Evolutionary conservation across 2,329 filamentous ascomycete genomes (phyloP), one percentile per base, ranked within the genome.

Genomic region (Hypoxylon rubiginosum): DNA sequence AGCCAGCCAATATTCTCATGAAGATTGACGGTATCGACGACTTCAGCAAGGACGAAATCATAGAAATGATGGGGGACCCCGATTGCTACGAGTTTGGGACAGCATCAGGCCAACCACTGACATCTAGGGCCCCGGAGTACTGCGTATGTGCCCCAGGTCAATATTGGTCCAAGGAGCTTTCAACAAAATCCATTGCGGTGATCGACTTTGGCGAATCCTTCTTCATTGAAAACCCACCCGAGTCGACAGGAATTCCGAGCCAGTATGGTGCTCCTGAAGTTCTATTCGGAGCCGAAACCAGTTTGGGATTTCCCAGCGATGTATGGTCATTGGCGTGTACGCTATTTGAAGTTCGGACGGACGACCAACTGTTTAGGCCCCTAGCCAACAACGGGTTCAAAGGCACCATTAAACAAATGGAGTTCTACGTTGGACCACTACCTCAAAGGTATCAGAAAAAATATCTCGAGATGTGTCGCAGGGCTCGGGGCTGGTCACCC

Each of bases 181-280:
- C 21, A 4, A 58, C 52, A 1, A 41, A 17, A 2, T 56, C 60
- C 0, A 52, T 69, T 19, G 36, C 58, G 32, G 36, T 69, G 2
- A 49, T 62, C 11, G 67, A 69, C 17, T 70, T 70, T 26, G 67
- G 67, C 2, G 67, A 70, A 36, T 63, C 67, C 0, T 68, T 64
- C 24, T 53, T 58, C 24, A 4, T 11, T 26, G 13, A 52, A 7
- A 28, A 8, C 11, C 65, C 55, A 8, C 58, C 57, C 4, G 36
- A 17, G 15, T 51, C 45, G 10, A 61, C 55, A 0, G 65, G 65
- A 3, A 58, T 66, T 19, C 64, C 67, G 11, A 13, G 26, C 13
- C 0, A 52, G 0, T 68, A 61, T 19, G 61, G 53, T 0, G 51
- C 67, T 4, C 67, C 67, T 5, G 67, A 70, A 52, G n/a, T 61